phyloP scores from a whole-genome alignment of 805 yeast species.

The Starmerella powellii region DNA sequence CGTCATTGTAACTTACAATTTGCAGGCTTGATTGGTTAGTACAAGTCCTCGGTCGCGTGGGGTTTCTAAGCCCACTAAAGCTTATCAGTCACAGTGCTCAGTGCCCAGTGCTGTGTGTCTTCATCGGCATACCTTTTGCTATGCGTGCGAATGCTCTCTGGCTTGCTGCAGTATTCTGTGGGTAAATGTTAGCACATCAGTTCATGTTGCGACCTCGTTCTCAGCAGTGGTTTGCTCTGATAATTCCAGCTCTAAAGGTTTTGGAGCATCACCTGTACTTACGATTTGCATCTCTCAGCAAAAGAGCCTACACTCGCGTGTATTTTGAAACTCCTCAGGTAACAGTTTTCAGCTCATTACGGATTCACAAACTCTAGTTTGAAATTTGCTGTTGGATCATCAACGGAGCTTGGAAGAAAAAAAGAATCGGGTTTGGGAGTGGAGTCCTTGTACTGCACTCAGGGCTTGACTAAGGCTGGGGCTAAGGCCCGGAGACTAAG shows the following conservation, averaged over 20 bases:
- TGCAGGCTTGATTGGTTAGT: slow-evolving; percentile 16
- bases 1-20: slow-evolving; percentile 34
- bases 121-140: slow-evolving; percentile 36
- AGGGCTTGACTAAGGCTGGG: too few species aligned
- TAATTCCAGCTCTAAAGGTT: slow-evolving; percentile 97
- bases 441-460: too few species aligned
- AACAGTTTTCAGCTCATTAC: slow-evolving; percentile 38
- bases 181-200: slow-evolving; percentile 22
- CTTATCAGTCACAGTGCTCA: slow-evolving; percentile 86
- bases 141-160: too few species aligned
- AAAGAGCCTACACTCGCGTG: too few species aligned
- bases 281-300: too few species aligned
- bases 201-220: slow-evolving; percentile 37
- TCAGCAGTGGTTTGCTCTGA: slow-evolving; percentile 79
- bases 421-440: slow-evolving; percentile 1
- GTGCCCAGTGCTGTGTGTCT: slow-evolving; percentile 99
- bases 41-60: slow-evolving; percentile 62
- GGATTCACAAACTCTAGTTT: slow-evolving; percentile 59
- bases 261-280: slow-evolving; percentile 31
- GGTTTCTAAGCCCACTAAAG: slow-evolving; percentile 99
- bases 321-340: slow-evolving; percentile 20
- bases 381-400: slow-evolving; percentile 41
- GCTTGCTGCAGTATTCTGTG: background rate
- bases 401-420: slow-evolving; percentile 18
- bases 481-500: too few species aligned